Conservation (phyloP, 139 green algal genomes). For the Ettlia oleoabundans region DNA sequence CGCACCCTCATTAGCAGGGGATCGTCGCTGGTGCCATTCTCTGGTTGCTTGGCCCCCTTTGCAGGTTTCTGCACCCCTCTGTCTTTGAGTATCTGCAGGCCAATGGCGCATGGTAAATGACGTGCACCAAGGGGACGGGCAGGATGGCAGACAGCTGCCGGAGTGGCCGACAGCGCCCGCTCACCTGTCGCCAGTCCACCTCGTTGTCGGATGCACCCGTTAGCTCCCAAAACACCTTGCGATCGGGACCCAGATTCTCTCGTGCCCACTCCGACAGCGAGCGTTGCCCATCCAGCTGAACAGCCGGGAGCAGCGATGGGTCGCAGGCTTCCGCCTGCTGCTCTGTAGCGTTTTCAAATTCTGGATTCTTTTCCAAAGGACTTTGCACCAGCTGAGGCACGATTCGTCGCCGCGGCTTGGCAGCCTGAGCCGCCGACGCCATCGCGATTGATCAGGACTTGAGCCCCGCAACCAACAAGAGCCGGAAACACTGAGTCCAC, state of each 20-base stretch:
- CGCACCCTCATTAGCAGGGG: constrained; percentile 21
- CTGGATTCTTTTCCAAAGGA: neutral
- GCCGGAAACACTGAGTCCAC: no score
- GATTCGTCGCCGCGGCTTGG: constrained; percentile 31
- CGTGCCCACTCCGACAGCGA: constrained; percentile 11
- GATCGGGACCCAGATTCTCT: constrained; percentile 10
- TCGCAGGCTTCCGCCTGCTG: no score
- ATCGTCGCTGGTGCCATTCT: neutral
- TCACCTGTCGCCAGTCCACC: constrained; percentile 27
- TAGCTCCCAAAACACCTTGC: constrained; percentile 20
- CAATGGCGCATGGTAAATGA: no score
- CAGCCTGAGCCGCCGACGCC: neutral
- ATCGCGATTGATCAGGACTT: neutral
- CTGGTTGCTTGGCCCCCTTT: neutral
- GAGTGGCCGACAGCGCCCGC: no score
- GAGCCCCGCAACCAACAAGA: no score
- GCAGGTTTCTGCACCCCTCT: neutral
- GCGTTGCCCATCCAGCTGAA: no score
- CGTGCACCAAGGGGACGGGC: neutral
- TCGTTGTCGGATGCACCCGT: neutral
- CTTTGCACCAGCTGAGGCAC: constrained; percentile 36
- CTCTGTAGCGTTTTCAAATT: neutral
- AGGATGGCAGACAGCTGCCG: neutral
- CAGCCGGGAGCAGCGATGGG: neutral
- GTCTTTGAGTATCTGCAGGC: constrained; percentile 22